phyloP scores from a whole-genome alignment of 2,329 filamentous ascomycete genomes.

The Pyricularia sp. region DNA sequence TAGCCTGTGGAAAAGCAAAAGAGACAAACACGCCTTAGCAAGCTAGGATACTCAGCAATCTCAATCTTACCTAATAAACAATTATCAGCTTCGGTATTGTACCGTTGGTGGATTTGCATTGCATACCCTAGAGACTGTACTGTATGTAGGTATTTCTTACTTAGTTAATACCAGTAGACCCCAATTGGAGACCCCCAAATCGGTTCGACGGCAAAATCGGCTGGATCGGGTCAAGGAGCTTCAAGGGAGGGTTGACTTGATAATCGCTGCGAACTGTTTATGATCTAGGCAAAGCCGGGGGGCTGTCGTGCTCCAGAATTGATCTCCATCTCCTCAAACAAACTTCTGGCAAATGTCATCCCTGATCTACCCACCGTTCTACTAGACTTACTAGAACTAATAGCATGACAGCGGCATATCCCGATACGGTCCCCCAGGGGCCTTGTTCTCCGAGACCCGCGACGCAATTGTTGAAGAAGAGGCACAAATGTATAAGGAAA shows the following conservation, averaged over 20 bases:
- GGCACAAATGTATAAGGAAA: background rate
- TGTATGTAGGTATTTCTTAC: too few species aligned
- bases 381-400: background rate
- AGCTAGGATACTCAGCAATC: too few species aligned
- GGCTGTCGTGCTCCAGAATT: background rate
- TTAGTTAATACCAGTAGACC: too few species aligned
- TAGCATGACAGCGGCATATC: background rate
- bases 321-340: background rate
- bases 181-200: background rate
- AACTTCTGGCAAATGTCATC: background rate
- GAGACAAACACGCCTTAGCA: too few species aligned
- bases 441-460: background rate
- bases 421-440: background rate
- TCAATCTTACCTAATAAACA: too few species aligned
- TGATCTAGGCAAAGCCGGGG: background rate
- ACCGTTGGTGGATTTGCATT: background rate
- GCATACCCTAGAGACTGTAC: too few species aligned
- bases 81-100: too few species aligned
- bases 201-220: background rate
- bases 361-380: background rate
- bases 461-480: too few species aligned
- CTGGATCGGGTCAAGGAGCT: background rate
- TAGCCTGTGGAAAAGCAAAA: background rate
- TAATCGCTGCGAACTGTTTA: background rate
- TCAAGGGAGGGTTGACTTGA: background rate